Conservation (phyloP, 2,329 filamentous ascomycete species). For the Diplodia corticola region DNA sequence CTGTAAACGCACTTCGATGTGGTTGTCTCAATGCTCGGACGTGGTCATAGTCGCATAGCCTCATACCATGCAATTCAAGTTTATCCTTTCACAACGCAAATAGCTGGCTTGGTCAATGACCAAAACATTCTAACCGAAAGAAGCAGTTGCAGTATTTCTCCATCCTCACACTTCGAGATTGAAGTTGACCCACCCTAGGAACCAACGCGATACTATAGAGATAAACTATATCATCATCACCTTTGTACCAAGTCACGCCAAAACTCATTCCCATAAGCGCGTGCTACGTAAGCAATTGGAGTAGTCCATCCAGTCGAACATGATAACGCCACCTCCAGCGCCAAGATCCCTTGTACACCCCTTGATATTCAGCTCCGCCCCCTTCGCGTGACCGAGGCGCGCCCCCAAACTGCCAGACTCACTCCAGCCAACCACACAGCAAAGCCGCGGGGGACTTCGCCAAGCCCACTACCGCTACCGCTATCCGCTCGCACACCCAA, state of each 20-base stretch:
- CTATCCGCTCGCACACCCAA: not conserved
- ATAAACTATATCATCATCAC: not conserved
- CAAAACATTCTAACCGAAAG: not conserved
- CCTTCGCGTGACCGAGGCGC: not conserved
- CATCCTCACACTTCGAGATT: not conserved
- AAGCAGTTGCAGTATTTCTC: not conserved
- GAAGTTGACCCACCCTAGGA: not conserved
- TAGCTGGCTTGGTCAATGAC: no score
- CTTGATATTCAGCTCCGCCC: not conserved
- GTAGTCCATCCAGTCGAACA: no score
- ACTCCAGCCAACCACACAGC: not conserved
- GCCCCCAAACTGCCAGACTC: not conserved
- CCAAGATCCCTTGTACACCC: not conserved
- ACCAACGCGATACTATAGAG: slow-evolving; percentile 1
- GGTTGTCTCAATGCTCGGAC: no score
- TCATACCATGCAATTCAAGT: no score
- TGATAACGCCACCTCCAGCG: not conserved
- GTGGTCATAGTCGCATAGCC: no score
- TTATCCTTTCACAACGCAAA: no score
- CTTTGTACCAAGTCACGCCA: no score
- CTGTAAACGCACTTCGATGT: no score
- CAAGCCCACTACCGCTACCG: not conserved
- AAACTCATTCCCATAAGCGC: no score
- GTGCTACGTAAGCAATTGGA: no score
- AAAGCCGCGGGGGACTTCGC: no score